These are phyloP conservation scores for Sanghuangporus baumii DNA, from an alignment of 1,284 basidiomycete genomes.

Conservation along the genomic window DNA sequence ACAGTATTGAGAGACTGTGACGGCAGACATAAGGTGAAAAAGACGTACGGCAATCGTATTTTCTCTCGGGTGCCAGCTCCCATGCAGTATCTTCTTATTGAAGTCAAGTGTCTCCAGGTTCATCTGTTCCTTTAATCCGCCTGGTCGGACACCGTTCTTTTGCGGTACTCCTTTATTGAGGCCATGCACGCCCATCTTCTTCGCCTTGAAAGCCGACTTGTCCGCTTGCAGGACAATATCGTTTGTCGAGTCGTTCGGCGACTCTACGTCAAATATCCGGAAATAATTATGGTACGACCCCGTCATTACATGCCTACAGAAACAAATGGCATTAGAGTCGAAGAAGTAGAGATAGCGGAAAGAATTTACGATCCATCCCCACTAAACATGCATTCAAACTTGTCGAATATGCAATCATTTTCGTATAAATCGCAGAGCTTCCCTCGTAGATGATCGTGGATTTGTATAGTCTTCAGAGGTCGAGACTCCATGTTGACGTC, in stretches of 20 bases:
- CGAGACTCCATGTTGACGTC: constrained; percentile 98
- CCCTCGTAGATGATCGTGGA: constrained; percentile 95
- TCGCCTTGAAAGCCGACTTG: constrained; percentile 99
- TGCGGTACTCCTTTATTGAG: constrained; percentile 59
- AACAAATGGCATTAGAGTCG: constrained; percentile 17
- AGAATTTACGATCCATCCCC: constrained; percentile 86
- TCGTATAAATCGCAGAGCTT: constrained; percentile 99
- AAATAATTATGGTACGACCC: constrained; percentile 99
- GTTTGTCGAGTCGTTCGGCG: constrained; percentile 58
- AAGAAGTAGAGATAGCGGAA: constrained; percentile 6
- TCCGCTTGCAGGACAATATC: constrained; percentile 97
- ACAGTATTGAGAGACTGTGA: constrained; percentile 1
- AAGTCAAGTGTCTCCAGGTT: constrained; percentile 92
- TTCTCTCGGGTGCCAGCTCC: constrained; percentile 96
- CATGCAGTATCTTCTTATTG: constrained; percentile 98
- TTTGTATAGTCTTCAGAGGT: constrained; percentile 96
- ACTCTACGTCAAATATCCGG: constrained; percentile 97
- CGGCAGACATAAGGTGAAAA: constrained; percentile 2
- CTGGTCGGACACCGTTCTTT: constrained; percentile 65
- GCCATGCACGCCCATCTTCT: constrained; percentile 89
- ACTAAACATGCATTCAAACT: constrained; percentile 97
- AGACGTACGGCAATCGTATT: constrained; percentile 89
- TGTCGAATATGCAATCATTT: constrained; percentile 99
- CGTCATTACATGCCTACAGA: constrained; percentile 80
- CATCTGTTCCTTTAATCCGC: constrained; percentile 77